Conservation (phyloP, 108 stramenopile species). For the Skeletonema menzelii region DNA sequence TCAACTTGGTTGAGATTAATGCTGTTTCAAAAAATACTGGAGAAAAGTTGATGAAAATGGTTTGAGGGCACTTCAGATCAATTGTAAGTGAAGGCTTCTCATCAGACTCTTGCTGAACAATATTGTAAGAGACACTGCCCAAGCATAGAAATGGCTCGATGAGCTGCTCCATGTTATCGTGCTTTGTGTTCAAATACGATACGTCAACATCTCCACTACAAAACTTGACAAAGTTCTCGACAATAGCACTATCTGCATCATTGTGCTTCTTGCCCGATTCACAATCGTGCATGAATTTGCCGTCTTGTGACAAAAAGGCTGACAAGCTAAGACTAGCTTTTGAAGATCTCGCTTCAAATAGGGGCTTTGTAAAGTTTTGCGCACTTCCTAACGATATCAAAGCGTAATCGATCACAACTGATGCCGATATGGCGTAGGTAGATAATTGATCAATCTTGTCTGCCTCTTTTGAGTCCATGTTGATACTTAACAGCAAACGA, state of each 20-base stretch:
- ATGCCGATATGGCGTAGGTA: slow-evolving; percentile 2
- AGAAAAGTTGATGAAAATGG: slow-evolving; percentile 6
- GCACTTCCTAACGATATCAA: slow-evolving; percentile 19
- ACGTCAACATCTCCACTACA: slow-evolving; percentile 12
- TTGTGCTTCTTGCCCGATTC: neutral
- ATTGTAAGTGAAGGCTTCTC: slow-evolving; percentile 4
- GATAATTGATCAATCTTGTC: neutral
- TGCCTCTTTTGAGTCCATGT: neutral
- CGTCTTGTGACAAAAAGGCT: slow-evolving; percentile 11
- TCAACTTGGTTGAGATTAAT: slow-evolving; percentile 3
- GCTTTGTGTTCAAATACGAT: slow-evolving; percentile 29
- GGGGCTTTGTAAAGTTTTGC: slow-evolving; percentile 20
- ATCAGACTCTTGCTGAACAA: slow-evolving; percentile 1
- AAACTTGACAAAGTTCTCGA: neutral
- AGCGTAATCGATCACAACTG: slow-evolving; percentile 1
- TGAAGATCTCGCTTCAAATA: slow-evolving; percentile 8
- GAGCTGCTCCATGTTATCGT: slow-evolving; percentile 38
- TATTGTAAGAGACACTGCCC: slow-evolving; percentile 13
- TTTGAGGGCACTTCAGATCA: slow-evolving; percentile 8
- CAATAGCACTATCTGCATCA: neutral
- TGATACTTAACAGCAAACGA: slow-evolving; percentile 2
- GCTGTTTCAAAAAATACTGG: slow-evolving; percentile 16
- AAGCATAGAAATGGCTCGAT: slow-evolving; percentile 32
- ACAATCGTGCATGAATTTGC: slow-evolving; percentile 1
- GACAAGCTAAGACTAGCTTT: neutral